A percentile compares a stretch with the other conserved stretches of the same genome.
These are phyloP conservation scores for Pestalotiopsis sp. DNA, from an alignment of 2,329 filamentous ascomycete species.

Conservation along the genomic window DNA sequence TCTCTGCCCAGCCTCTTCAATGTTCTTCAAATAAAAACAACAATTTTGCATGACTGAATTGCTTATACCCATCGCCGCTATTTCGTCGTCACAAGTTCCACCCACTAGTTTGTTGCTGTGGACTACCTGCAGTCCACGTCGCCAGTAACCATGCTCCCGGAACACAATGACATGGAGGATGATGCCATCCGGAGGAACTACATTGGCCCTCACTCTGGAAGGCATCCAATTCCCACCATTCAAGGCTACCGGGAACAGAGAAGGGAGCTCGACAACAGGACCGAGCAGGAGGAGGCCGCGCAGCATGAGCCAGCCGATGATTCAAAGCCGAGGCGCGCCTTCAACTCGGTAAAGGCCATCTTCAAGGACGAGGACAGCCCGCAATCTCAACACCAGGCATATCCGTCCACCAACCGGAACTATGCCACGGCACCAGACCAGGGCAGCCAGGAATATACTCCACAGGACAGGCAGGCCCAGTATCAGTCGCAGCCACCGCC, in stretches of 20 bases:
- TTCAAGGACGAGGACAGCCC: conserved; percentile 34
- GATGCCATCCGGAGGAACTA: conserved; percentile 31
- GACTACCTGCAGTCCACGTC: background rate
- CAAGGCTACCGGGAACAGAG: conserved; percentile 49
- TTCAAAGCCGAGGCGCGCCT: conserved; percentile 36
- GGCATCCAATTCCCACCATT: conserved; percentile 42
- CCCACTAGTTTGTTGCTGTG: background rate
- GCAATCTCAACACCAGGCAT: conserved; percentile 32
- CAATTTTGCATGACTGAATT: background rate
- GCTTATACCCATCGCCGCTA: background rate
- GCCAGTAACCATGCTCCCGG: conserved; percentile 31
- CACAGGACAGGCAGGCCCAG: background rate
- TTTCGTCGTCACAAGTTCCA: background rate
- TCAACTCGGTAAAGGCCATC: conserved; percentile 36
- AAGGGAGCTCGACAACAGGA: conserved; percentile 42
- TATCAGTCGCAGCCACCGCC: conserved; percentile 13
- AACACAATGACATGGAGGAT: conserved; percentile 38
- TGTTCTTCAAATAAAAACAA: background rate
- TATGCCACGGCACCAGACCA: conserved; percentile 17
- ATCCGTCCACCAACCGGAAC: conserved; percentile 37
- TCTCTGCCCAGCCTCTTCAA: background rate
- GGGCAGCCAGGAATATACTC: background rate
- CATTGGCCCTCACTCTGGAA: conserved; percentile 37
- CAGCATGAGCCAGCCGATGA: conserved; percentile 35
- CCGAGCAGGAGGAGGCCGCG: conserved; percentile 32